A percentile compares a stretch with the other conserved stretches of the same genome.
Conservation (phyloP, 2,329 filamentous ascomycete species). For the Tothia fuscella region DNA sequence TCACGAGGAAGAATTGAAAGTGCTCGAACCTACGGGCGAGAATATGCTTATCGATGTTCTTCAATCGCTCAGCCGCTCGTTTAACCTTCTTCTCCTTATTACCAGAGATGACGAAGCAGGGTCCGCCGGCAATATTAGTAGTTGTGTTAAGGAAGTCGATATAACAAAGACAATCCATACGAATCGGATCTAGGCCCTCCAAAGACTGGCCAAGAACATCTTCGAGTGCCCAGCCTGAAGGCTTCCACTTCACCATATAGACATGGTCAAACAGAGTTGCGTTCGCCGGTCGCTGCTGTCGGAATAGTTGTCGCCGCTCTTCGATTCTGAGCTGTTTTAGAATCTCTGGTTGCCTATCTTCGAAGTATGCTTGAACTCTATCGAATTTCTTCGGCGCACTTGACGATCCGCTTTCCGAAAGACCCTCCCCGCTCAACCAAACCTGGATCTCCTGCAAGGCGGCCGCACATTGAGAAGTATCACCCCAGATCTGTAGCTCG, state of each 20-base stretch:
- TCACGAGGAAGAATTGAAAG: slow-evolving; percentile 3
- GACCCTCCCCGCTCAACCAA: too few relatives aligned
- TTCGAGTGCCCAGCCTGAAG: neutral
- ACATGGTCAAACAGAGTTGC: too few relatives aligned
- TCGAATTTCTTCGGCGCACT: too few relatives aligned
- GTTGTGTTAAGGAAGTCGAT: neutral
- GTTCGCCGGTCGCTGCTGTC: too few relatives aligned
- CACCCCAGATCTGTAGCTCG: too few relatives aligned
- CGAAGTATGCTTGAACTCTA: too few relatives aligned
- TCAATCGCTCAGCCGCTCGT: neutral
- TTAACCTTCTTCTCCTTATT: neutral
- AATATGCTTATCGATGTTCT: neutral
- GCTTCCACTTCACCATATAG: neutral
- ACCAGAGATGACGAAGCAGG: slow-evolving; percentile 2
- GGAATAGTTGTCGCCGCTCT: too few relatives aligned
- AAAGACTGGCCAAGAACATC: slow-evolving; percentile 2
- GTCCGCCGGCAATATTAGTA: neutral
- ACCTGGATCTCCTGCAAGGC: too few relatives aligned
- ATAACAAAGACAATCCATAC: slow-evolving; percentile 2
- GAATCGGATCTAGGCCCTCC: slow-evolving; percentile 5
- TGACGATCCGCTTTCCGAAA: too few relatives aligned
- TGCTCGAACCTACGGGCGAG: neutral
- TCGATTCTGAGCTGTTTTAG: too few relatives aligned
- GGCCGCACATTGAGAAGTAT: too few relatives aligned
- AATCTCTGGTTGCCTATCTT: too few relatives aligned